Conservation (phyloP, 805 yeast species). For the Lachancea sp. region DNA sequence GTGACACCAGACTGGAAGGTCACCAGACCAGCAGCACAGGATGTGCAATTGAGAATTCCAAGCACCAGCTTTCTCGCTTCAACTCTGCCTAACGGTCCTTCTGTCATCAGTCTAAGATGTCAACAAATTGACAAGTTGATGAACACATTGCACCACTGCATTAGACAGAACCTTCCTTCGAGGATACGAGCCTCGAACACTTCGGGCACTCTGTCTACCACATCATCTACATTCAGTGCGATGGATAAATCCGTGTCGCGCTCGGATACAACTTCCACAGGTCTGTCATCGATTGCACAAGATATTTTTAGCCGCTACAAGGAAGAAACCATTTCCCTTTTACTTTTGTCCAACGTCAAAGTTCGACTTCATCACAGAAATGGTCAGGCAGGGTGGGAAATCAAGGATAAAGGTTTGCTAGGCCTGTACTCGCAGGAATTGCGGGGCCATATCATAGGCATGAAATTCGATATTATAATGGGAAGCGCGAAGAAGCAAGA, state of each 20-base stretch:
- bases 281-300: slow-evolving; percentile 6
- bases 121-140: slow-evolving; percentile 16
- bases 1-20: slow-evolving; percentile 20
- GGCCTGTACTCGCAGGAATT: slow-evolving; percentile 21
- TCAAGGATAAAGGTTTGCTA: slow-evolving; percentile 13
- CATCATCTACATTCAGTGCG: slow-evolving; percentile 16
- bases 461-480: slow-evolving; percentile 14
- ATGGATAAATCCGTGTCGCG: slow-evolving; percentile 11
- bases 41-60: slow-evolving; percentile 25
- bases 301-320: neutral
- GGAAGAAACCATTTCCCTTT: slow-evolving; percentile 8
- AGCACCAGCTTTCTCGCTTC: slow-evolving; percentile 9
- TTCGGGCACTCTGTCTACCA: slow-evolving; percentile 21
- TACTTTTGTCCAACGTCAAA: slow-evolving; percentile 21
- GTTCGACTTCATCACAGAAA: slow-evolving; percentile 18
- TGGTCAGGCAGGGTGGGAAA: slow-evolving; percentile 20
- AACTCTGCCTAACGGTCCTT: slow-evolving; percentile 10
- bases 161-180: slow-evolving; percentile 14
- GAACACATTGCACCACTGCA: slow-evolving; percentile 20
- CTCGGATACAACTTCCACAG: slow-evolving; percentile 8
- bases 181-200: slow-evolving; percentile 23
- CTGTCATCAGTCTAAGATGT: slow-evolving; percentile 21
- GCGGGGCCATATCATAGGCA: slow-evolving; percentile 13
- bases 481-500: slow-evolving; percentile 2
- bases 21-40: slow-evolving; percentile 28